Evolutionary conservation across 192 early-diverging fungal species (phyloP).

Genomic region (Endogone sp.): DNA sequence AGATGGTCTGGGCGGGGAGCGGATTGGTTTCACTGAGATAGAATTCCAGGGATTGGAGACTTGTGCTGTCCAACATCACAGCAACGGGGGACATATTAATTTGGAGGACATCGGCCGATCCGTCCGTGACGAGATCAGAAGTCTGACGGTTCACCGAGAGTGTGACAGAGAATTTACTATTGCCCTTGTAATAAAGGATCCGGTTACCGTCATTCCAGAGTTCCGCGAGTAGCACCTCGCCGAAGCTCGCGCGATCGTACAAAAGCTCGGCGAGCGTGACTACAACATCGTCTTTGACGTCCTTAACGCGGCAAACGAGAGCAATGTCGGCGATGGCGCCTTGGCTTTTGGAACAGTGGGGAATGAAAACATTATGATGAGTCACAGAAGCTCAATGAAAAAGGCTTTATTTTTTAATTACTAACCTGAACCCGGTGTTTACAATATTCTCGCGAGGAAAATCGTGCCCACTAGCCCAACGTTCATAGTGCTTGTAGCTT

Average conservation of each 20-base stretch:
- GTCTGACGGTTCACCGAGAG: neutral
- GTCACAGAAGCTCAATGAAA: neutral
- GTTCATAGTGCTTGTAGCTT: conserved; percentile 34
- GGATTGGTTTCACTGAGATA: neutral
- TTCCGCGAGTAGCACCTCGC: neutral
- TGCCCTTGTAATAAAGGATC: neutral
- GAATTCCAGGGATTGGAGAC: neutral
- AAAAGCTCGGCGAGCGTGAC: conserved; percentile 12
- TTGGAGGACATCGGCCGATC: neutral
- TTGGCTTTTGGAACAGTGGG: neutral
- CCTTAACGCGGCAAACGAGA: conserved; percentile 9
- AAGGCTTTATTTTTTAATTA: neutral
- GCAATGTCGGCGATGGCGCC: conserved; percentile 12
- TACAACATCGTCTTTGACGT: conserved; percentile 6
- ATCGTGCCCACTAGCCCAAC: conserved; percentile 20
- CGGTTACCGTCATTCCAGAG: neutral
- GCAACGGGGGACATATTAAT: neutral
- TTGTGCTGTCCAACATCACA: neutral
- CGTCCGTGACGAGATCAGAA: neutral
- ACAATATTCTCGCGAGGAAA: conserved; percentile 29
- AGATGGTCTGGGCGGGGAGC: neutral
- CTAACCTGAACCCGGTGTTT: conserved; percentile 29
- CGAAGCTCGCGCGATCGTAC: neutral
- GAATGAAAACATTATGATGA: neutral
- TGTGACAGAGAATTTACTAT: neutral